These are phyloP conservation scores for Umbilicus rupestris DNA, from an alignment of 164 flowering plant species.

Conservation along the genomic window DNA sequence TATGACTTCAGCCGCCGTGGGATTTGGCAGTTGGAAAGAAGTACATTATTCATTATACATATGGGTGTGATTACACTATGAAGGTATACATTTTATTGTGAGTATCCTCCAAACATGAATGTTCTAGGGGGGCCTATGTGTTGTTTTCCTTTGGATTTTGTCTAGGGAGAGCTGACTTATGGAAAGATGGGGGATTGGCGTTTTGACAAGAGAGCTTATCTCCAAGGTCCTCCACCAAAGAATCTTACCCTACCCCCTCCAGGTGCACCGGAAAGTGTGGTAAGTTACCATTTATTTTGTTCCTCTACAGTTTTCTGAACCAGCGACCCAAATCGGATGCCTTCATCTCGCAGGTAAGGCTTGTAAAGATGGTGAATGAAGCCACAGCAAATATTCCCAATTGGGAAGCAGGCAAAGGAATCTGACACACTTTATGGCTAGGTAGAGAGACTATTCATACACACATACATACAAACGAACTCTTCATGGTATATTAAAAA, in stretches of 20 bases:
- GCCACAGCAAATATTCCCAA: constrained; percentile 21
- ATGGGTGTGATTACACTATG: constrained; percentile 76
- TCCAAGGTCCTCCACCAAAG: constrained; percentile 63
- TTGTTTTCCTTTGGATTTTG: background rate
- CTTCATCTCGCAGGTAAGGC: constrained; percentile 19
- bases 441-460: no score
- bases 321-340: no score
- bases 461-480: no score
- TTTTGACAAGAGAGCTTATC: constrained; percentile 82
- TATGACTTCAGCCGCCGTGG: constrained; percentile 85
- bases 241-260: constrained; percentile 84
- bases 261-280: constrained; percentile 98
- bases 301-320: background rate
- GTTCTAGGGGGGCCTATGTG: background rate
- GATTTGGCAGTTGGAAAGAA: constrained; percentile 46
- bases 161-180: constrained; percentile 83
- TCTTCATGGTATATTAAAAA: no score
- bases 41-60: constrained; percentile 87
- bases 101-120: background rate
- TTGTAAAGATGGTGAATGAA: constrained; percentile 21
- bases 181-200: constrained; percentile 91
- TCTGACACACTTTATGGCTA: background rate
- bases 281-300: constrained; percentile 22
- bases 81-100: constrained; percentile 36
- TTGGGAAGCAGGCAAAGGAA: constrained; percentile 11